Evolutionary conservation across 2,329 filamentous ascomycete species (phyloP).

Genomic region (Pseudophaeomoniella oleicola): DNA sequence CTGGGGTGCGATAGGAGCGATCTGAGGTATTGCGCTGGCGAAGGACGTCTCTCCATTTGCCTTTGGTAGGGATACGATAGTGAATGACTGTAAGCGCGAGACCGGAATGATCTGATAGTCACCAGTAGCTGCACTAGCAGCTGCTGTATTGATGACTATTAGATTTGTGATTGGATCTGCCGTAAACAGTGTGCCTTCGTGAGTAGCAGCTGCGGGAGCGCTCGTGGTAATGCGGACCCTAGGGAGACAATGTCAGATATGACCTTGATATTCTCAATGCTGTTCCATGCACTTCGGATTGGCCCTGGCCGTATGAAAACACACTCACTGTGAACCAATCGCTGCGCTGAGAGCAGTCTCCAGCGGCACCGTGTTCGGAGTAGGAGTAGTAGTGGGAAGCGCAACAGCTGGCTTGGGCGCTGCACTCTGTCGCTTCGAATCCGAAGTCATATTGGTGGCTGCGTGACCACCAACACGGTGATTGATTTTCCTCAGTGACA

Average conservation of each 20-base stretch:
- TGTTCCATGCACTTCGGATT: too few species aligned
- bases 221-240: constrained; percentile 46
- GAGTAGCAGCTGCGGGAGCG: constrained; percentile 31
- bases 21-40: constrained; percentile 29
- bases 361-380: constrained; percentile 31
- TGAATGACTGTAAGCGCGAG: constrained; percentile 42
- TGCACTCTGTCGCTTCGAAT: constrained; percentile 42
- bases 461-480: too few species aligned
- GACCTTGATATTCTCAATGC: too few species aligned
- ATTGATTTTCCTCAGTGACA: too few species aligned
- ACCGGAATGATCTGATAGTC: constrained; percentile 49
- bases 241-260: too few species aligned
- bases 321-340: constrained; percentile 45
- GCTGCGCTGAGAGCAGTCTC: constrained; percentile 43
- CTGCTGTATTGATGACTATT: constrained; percentile 42
- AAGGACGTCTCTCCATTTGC: constrained; percentile 22
- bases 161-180: constrained; percentile 46
- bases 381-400: constrained; percentile 31
- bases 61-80: constrained; percentile 32
- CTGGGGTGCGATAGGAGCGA: constrained; percentile 36
- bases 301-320: too few species aligned
- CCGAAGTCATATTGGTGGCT: constrained; percentile 18
- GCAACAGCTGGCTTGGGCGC: constrained; percentile 35
- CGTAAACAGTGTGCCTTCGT: constrained; percentile 50
- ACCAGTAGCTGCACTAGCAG: constrained; percentile 27